Percentiles rank a stretch among this genome's conserved stretches.
Conservation (phyloP, 2,329 filamentous ascomycete species). For the Chaetomiaceae sp. region DNA sequence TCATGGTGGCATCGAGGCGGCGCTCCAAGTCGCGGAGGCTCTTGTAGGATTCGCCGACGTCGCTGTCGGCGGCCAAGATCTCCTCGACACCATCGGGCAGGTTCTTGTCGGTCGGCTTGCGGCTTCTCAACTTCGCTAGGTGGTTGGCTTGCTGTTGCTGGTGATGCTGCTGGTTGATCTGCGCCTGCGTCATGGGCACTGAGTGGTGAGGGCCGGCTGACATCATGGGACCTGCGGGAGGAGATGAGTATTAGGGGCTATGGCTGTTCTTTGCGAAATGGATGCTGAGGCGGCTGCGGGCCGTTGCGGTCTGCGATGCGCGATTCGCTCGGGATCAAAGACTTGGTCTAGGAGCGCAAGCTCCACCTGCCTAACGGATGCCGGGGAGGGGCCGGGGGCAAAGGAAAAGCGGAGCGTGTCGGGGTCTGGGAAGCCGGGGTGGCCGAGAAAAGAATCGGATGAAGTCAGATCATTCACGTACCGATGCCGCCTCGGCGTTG, state of each 20-base stretch:
- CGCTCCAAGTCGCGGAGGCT: conserved; percentile 83
- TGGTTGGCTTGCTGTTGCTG: conserved; percentile 49
- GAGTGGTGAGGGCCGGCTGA: conserved; percentile 49
- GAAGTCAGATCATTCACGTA: conserved; percentile 20
- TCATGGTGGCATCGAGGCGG: conserved; percentile 85
- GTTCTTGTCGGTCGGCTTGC: conserved; percentile 91
- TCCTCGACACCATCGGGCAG: conserved; percentile 87
- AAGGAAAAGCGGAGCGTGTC: conserved; percentile 16
- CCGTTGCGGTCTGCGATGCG: conserved; percentile 4
- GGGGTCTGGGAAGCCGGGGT: conserved; percentile 4
- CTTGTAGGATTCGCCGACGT: conserved; percentile 77
- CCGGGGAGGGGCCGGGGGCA: conserved; percentile 7
- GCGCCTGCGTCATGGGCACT: conserved; percentile 50
- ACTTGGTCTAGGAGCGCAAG: conserved; percentile 1
- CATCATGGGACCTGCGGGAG: conserved; percentile 50
- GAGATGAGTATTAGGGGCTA: conserved; percentile 5
- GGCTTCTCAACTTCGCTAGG: conserved; percentile 72
- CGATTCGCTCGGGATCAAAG: background rate
- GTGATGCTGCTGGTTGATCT: conserved; percentile 48
- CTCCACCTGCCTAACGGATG: conserved; percentile 6
- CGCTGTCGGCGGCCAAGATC: conserved; percentile 62
- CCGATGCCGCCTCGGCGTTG: conserved; percentile 29
- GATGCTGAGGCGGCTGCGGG: background rate
- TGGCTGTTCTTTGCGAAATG: background rate
- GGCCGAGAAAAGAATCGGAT: background rate